Conservation (phyloP, 2,329 filamentous ascomycete species). For the Colletotrichum lini region DNA sequence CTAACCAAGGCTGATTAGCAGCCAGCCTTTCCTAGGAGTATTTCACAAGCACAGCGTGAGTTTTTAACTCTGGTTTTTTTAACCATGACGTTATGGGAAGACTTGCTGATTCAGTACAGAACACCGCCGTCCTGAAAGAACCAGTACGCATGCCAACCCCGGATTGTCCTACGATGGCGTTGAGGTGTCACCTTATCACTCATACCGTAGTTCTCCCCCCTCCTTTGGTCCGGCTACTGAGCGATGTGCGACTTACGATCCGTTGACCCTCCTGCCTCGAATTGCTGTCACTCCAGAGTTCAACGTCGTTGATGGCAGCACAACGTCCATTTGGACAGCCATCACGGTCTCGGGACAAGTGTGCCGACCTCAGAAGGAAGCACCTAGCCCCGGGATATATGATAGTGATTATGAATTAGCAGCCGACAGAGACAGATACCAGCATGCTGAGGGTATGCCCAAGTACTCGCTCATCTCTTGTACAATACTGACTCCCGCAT, state of each 20-base stretch:
- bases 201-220: not conserved
- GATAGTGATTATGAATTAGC: too few species aligned
- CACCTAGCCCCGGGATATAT: not conserved
- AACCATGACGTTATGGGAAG: too few species aligned
- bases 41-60: conserved; percentile 10
- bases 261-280: conserved; percentile 56
- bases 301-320: conserved; percentile 51
- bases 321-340: conserved; percentile 61
- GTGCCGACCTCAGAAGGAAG: conserved; percentile 42
- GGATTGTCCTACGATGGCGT: not conserved
- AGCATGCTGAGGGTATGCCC: conserved; percentile 7
- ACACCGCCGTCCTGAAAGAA: not conserved
- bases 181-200: not conserved
- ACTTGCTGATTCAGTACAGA: not conserved
- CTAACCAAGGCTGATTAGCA: not conserved
- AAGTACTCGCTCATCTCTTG: not conserved
- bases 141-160: not conserved
- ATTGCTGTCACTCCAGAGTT: conserved; percentile 61
- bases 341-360: conserved; percentile 63
- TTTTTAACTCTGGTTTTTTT: too few species aligned
- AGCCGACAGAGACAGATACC: not conserved
- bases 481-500: not conserved
- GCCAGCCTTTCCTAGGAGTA: not conserved
- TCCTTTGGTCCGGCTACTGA: not conserved
- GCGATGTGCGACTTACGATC: not conserved